These are phyloP conservation scores for Boletus coccyginus DNA, from an alignment of 768 basidiomycete species.

Conservation along the genomic window DNA sequence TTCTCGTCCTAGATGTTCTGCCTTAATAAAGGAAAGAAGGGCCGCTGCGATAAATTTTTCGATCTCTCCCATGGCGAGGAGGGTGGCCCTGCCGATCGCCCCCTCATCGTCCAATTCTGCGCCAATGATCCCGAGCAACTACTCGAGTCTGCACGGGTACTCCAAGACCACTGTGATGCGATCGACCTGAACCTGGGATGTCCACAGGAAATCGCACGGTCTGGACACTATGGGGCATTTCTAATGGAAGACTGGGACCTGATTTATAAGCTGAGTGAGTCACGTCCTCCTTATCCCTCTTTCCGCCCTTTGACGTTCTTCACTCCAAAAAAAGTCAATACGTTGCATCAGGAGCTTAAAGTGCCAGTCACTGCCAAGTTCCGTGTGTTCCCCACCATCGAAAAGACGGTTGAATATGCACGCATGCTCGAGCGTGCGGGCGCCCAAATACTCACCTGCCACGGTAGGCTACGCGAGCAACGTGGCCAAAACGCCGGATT, in stretches of 20 bases:
- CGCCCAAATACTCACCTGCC: conserved; percentile 92
- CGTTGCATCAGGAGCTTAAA: conserved; percentile 74
- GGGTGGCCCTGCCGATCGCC: conserved; percentile 72
- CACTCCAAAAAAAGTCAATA: conserved; percentile 59
- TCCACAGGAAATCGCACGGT: conserved; percentile 91
- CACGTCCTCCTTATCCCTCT: neutral
- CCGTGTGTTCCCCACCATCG: conserved; percentile 80
- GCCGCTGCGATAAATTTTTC: conserved; percentile 63
- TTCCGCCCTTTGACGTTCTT: neutral
- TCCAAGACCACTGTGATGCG: conserved; percentile 84
- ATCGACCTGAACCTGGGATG: conserved; percentile 94
- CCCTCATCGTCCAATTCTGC: conserved; percentile 91
- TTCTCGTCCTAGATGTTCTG: conserved; percentile 54
- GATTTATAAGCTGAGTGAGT: conserved; percentile 74
- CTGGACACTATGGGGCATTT: conserved; percentile 86
- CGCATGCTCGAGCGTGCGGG: conserved; percentile 95
- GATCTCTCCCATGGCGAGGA: conserved; percentile 75
- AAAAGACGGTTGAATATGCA: conserved; percentile 91
- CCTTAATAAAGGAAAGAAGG: conserved; percentile 31
- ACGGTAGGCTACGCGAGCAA: conserved; percentile 89
- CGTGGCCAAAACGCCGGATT: conserved; percentile 84
- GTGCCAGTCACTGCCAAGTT: conserved; percentile 98
- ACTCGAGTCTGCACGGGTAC: conserved; percentile 69
- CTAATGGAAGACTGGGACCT: conserved; percentile 95
- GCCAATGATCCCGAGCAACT: conserved; percentile 83